Base-by-base conservation (phyloP, 2,329 filamentous ascomycete species). In the Penicillium sp. region DNA sequence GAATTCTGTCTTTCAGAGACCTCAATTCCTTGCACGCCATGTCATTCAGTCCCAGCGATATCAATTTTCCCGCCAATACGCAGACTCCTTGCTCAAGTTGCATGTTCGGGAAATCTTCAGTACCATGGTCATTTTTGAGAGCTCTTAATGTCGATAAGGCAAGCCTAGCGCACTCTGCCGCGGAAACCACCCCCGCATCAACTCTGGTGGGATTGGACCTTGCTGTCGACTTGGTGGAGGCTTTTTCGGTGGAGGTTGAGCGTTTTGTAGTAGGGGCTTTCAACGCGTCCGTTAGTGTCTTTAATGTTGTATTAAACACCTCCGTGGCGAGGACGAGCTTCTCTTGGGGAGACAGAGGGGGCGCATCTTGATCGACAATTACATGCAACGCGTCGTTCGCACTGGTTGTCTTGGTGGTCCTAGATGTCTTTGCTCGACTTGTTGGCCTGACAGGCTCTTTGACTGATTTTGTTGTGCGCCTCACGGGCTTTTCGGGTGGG, bases 221-320 rank as follows among this genome's bases (percentile, higher is more conserved):
- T 15, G 56, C 58, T 5, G 66, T 59, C 8, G 64, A 64, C 46
- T 61, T 67, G 6, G 58, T 53, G 20, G 57, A 62, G 40, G 56
- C 62, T 55, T 74, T 75, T n/a, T 61, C 57, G 15, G 53, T 26
- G 20, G 46, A 27, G n/a, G 45, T 40, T 29, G 59, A 54, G 15
- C 57, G 56, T 42, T 67, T 69, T 3, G 57, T 41, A 5, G 54
- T 20, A 15, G 58, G 20, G 4, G 23, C 26, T 42, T 73, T 75
- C 14, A 71, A 57, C 20, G 73, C 71, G 40, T 77, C 75, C 1
- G 74, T 75, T 8, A 79, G 67, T 0, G 72, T 67, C 57, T 76
- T 79, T 12, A 78, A 66, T 1, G 75, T 74, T 15, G 65, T 65
- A 63, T 79, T 79, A 57, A 79, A 79, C 12, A 77, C 69, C 31